Evolutionary conservation across 1,284 basidiomycete species (phyloP), one percentile per base, ranked within the genome.

Genomic region (Trametes hirsuta): DNA sequence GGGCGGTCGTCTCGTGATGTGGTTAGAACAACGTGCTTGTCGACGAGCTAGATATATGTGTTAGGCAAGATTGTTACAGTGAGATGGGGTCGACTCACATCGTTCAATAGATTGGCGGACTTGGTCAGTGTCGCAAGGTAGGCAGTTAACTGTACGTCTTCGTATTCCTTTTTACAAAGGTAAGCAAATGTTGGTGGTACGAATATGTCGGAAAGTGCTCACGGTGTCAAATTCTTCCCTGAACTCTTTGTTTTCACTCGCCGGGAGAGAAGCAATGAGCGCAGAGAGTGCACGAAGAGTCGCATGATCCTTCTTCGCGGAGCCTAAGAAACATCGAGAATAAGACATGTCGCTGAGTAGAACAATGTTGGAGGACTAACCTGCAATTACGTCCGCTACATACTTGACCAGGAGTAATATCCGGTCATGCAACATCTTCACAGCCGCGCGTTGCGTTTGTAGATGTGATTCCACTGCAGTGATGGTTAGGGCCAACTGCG

Each of bases 371-470:
- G 6, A 21, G 21, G 5, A 65, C 84, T 51, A 64, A 91, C 94
- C 90, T 71, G 86, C 81, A 41, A 93, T 79, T 9, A 91, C 89
- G 37, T 85, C 86, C 1, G 83, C 76, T 24, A 97, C 86, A 74
- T 99, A 98, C 71, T 87, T 83, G 6, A 93, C 85, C 6, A 98
- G 83, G 2, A 95, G 77, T 47, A 87, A 69, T 58, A 98, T 93
- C 54, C 97, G 87, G 68, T 97, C 94, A 67, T 96, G 87, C 61
- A 99, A 82, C 95, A 98, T 98, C 71, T 93, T 91, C 59, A 98
- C 91, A 8, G 97, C 97, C 55, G 95, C 95, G 64, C 95, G 84
- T 75, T 98, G 96, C 6, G 94, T 92, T 56, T 91, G 89, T 52
- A 98, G 77, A 76, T 94, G 91, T 0, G 93, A 90, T 65, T 97